Base-by-base conservation (phyloP, 352 stramenopile species). In the Pythium brassicae region DNA sequence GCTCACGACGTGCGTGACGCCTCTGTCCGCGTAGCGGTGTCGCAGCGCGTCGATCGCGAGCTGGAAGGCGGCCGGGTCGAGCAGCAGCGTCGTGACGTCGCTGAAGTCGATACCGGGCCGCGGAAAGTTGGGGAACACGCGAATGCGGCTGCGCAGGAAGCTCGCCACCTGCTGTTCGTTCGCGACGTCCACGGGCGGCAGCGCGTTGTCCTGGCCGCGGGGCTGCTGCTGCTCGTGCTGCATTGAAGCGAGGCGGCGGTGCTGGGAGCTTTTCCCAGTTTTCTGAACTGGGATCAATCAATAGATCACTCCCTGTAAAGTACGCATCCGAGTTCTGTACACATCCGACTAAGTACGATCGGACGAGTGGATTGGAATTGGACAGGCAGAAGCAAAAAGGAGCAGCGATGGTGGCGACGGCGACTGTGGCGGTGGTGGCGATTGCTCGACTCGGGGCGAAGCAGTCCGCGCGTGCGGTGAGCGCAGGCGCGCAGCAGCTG, bases 1-100 rank as follows among this genome's bases (percentile, higher is more conserved):
- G 62, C 83, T 92, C 26, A 89, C 83, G n/a, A 93, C 60, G 66
- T 93, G 81, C 8, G 83, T 88, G 73, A 93, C 79, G 35, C 66
- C 40, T 53, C 86, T 51, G 62, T 56, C 60, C 15, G 55, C 67
- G 55, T 92, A 93, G 10, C 83, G 75, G 29, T 72, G 57, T 42
- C 62, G 68, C 26, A 93, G 76, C n/a, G 81, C 79, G 53, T 92
- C 76, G 51, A 93, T 87, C 29, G 63, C 73, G 27, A 88, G 54
- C 56, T 89, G 79, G 68, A 94, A 94, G 10, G 83, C 81, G 20
- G 66, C 62, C 2, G 80, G 78, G 44, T 92, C 81, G 43, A 87
- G 66, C 48, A 94, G 57, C 55, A 92, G 68, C 49, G 81, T 78
- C 26, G 83, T 86, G 27, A 92, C 76, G 51, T 94, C 81, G 26